Evolutionary conservation across 805 yeast genomes (phyloP).

Genomic region (Barnettozyma californica): DNA sequence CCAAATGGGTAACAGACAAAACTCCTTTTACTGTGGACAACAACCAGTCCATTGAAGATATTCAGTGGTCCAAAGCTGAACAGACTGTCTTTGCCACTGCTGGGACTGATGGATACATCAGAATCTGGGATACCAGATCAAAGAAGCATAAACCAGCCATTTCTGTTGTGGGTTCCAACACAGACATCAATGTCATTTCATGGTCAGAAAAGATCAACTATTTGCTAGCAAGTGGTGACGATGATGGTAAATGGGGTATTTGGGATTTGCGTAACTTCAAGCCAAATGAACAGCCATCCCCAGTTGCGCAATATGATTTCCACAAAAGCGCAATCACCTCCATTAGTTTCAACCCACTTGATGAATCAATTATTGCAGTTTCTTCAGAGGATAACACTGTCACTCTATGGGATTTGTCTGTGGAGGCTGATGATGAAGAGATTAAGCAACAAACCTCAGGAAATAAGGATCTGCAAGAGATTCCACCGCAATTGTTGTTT

Average conservation of each 20-base stretch:
- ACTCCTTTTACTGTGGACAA: conserved; percentile 62
- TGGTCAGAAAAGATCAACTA: conserved; percentile 90
- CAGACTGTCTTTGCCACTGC: conserved; percentile 92
- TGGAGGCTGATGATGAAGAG: conserved; percentile 98
- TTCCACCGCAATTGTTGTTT: conserved; percentile 92
- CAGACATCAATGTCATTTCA: conserved; percentile 91
- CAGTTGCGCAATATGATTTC: conserved; percentile 94
- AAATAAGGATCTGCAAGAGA: conserved; percentile 73
- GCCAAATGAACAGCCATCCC: conserved; percentile 47
- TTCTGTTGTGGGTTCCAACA: conserved; percentile 68
- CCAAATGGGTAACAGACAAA: conserved; percentile 82
- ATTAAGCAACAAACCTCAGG: conserved; percentile 79
- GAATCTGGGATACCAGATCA: conserved; percentile 96
- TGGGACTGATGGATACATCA: conserved; percentile 84
- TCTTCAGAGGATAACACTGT: conserved; percentile 96
- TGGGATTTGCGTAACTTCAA: conserved; percentile 93
- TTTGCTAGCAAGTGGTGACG: conserved; percentile 91
- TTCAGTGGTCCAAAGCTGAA: conserved; percentile 94
- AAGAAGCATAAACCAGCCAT: conserved; percentile 89
- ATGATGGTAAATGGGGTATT: conserved; percentile 95
- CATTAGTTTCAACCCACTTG: conserved; percentile 89
- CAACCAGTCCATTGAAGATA: conserved; percentile 83
- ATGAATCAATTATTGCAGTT: conserved; percentile 93
- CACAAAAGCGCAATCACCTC: conserved; percentile 92
- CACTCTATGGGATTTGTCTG: conserved; percentile 96